phyloP scores from a whole-genome alignment of 83 land plant genomes.

The Thuja plicata region DNA sequence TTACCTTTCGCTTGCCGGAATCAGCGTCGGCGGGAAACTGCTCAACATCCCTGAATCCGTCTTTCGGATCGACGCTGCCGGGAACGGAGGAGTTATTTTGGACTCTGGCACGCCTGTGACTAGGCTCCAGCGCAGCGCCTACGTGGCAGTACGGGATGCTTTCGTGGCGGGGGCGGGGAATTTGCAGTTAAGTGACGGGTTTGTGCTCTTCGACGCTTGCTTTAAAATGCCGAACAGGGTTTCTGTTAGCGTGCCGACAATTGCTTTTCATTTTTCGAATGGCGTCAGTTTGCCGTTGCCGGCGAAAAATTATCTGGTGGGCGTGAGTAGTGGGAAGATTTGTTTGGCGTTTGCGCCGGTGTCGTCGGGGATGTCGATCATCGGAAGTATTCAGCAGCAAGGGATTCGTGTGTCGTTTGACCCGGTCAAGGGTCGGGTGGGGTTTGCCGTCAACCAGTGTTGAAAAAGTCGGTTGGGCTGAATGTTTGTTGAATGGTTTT shows the following conservation, averaged over 20 bases:
- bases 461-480: background rate
- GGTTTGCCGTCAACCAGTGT: constrained; percentile 48
- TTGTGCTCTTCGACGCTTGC: constrained; percentile 68
- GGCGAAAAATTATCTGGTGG: constrained; percentile 57
- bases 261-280: constrained; percentile 46
- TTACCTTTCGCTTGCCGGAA: constrained; percentile 61
- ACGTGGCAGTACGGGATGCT: no score
- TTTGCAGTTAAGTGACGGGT: constrained; percentile 27
- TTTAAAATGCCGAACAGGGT: constrained; percentile 31
- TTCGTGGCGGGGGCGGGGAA: constrained; percentile 23
- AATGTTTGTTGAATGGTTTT: no score
- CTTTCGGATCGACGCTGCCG: constrained; percentile 8
- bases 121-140: constrained; percentile 43
- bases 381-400: constrained; percentile 90
- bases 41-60: constrained; percentile 39
- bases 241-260: constrained; percentile 56
- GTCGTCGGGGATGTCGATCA: constrained; percentile 45
- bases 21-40: constrained; percentile 61
- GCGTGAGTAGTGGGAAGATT: constrained; percentile 36
- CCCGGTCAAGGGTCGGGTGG: constrained; percentile 31
- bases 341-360: constrained; percentile 76
- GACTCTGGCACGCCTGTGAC: constrained; percentile 72
- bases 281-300: constrained; percentile 37
- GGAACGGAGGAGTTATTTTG: constrained; percentile 25
- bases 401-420: constrained; percentile 52